A percentile compares a stretch with the other conserved stretches of the same genome.
phyloP scores from a whole-genome alignment of 1,284 basidiomycete species.

The Mycena sp. region DNA sequence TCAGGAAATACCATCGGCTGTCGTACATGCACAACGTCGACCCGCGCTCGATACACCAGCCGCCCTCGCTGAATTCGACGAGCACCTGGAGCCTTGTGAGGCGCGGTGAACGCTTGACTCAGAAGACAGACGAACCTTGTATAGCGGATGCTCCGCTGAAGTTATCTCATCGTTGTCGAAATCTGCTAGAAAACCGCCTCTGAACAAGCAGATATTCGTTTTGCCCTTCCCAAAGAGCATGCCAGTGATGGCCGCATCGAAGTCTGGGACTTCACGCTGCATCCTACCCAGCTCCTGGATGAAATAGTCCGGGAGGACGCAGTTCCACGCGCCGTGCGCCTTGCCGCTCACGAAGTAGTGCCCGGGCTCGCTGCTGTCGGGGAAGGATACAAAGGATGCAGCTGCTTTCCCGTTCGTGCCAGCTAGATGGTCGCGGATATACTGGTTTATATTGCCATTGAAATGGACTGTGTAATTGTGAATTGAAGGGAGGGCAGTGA shows the following conservation, averaged over 20 bases:
- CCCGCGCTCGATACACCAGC: slow-evolving; percentile 20
- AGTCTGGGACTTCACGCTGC: background rate
- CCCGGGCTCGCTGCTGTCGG: background rate
- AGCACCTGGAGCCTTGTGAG: background rate
- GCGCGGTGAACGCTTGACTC: no score
- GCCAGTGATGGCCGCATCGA: slow-evolving; percentile 2
- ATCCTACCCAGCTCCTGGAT: background rate
- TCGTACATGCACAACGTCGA: slow-evolving; percentile 21
- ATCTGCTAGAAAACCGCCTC: background rate
- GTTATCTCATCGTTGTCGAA: background rate
- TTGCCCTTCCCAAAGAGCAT: slow-evolving; percentile 12
- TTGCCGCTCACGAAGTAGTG: slow-evolving; percentile 2
- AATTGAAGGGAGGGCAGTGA: no score
- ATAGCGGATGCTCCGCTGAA: slow-evolving; percentile 5
- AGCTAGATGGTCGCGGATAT: background rate
- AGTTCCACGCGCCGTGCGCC: background rate
- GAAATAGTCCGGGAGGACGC: background rate
- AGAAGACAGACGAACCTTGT: background rate
- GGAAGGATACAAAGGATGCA: slow-evolving; percentile 7
- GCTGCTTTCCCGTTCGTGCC: background rate
- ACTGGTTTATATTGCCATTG: background rate
- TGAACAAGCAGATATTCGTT: background rate
- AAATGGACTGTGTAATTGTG: slow-evolving; percentile 2
- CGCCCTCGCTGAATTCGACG: background rate
- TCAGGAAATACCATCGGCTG: slow-evolving; percentile 13